Conservation (phyloP, 2,329 filamentous ascomycete genomes). For the Pseudopyrenochaeta lycopersici region DNA sequence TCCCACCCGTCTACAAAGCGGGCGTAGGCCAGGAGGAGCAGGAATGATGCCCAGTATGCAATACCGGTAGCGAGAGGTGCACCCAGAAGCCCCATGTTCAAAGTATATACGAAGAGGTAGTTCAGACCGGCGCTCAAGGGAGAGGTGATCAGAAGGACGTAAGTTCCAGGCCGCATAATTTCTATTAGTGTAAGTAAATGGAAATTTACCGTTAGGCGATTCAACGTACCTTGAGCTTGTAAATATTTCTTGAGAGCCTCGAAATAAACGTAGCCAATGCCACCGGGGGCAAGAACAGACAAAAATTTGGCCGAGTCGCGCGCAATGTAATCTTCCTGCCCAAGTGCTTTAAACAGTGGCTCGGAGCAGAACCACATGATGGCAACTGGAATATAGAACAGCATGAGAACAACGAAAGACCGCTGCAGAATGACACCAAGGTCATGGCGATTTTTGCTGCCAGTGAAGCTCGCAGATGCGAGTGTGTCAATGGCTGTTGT, state of each 20-base stretch:
- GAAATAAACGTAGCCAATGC: conserved; percentile 87
- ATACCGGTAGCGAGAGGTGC: conserved; percentile 84
- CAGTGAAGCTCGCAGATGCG: conserved; percentile 83
- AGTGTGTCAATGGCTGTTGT: conserved; percentile 88
- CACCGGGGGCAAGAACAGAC: conserved; percentile 77
- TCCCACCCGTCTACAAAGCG: conserved; percentile 74
- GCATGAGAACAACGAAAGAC: conserved; percentile 74
- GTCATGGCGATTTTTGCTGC: conserved; percentile 79
- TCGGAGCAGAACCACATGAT: conserved; percentile 79
- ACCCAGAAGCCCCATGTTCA: conserved; percentile 76
- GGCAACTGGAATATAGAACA: conserved; percentile 77
- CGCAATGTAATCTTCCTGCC: conserved; percentile 81
- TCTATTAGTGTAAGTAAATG: conserved; percentile 48
- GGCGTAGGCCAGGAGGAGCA: conserved; percentile 77
- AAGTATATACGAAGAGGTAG: conserved; percentile 75
- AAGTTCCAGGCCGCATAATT: conserved; percentile 71
- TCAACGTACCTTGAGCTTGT: conserved; percentile 62
- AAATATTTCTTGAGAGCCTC: conserved; percentile 74
- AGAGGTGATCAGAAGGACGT: conserved; percentile 68
- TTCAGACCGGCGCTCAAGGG: conserved; percentile 67
- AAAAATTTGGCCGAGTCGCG: conserved; percentile 77
- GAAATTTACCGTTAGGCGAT: fast-evolving
- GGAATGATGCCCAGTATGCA: conserved; percentile 85
- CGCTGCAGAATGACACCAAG: conserved; percentile 82
- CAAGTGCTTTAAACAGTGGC: conserved; percentile 75